These are phyloP conservation scores for Trichomonas gallinae DNA, from an alignment of 208 protist genomes.

Conservation along the genomic window DNA sequence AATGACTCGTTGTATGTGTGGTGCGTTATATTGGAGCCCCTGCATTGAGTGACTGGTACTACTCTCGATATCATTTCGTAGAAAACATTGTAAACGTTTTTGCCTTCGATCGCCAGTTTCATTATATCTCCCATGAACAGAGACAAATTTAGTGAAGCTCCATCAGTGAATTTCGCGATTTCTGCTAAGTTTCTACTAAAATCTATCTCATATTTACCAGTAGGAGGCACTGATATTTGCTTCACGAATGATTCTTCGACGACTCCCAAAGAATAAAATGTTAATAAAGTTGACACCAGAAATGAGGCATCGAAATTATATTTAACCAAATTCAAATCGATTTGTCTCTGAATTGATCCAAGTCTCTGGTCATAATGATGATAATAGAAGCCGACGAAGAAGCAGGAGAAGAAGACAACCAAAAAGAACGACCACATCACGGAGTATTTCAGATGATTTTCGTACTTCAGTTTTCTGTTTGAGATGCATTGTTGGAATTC, in stretches of 20 bases:
- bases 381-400: neutral
- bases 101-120: neutral
- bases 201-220: neutral
- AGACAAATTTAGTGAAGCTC: neutral
- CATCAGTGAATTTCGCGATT: neutral
- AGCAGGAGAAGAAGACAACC: neutral
- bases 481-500: neutral
- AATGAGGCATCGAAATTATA: neutral
- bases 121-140: neutral
- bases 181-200: neutral
- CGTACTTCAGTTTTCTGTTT: neutral
- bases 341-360: neutral
- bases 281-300: neutral
- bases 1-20: neutral
- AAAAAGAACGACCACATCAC: neutral
- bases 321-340: neutral
- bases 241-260: neutral
- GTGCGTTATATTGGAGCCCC: too few species aligned
- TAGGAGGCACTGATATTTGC: neutral
- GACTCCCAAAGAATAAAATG: neutral
- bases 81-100: neutral
- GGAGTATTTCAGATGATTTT: neutral
- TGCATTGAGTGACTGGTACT: neutral
- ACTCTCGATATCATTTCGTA: neutral
- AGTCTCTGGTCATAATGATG: neutral